phyloP scores from a whole-genome alignment of 2,329 filamentous ascomycete species.

The Pseudogymnoascus verrucosus region DNA sequence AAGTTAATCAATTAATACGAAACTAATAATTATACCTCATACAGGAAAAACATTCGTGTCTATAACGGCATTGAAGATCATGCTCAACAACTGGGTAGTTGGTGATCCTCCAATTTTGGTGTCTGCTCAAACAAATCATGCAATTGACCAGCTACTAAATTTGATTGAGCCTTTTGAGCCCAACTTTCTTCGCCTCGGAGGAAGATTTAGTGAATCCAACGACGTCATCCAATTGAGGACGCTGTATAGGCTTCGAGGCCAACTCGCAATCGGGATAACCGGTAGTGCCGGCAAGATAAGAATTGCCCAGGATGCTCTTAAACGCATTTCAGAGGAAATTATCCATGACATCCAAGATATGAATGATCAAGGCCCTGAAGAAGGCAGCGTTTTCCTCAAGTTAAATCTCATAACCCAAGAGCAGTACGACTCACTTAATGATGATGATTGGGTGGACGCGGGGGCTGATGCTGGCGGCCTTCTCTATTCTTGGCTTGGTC shows the following conservation, averaged over 20 bases:
- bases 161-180: slow-evolving; percentile 41
- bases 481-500: slow-evolving; percentile 18
- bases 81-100: slow-evolving; percentile 49
- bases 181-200: slow-evolving; percentile 52
- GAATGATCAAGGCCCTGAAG: slow-evolving; percentile 35
- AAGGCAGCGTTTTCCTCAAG: slow-evolving; percentile 44
- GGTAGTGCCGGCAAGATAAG: background rate
- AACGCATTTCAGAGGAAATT: slow-evolving; percentile 12
- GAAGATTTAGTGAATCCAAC: slow-evolving; percentile 34
- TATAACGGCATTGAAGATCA: slow-evolving; percentile 57
- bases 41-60: slow-evolving; percentile 69
- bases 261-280: background rate
- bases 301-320: slow-evolving; percentile 22
- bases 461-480: background rate
- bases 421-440: slow-evolving; percentile 56
- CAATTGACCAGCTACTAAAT: slow-evolving; percentile 69
- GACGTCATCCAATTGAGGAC: slow-evolving; percentile 56
- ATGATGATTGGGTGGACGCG: slow-evolving; percentile 30
- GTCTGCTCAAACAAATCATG: slow-evolving; percentile 84
- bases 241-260: slow-evolving; percentile 37
- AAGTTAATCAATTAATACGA: background rate
- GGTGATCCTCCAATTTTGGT: slow-evolving; percentile 65
- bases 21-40: background rate
- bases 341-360: background rate
- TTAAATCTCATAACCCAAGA: slow-evolving; percentile 50